These are phyloP conservation scores for Linanthus parryae DNA, from an alignment of 148 eudicot species.

Conservation along the genomic window DNA sequence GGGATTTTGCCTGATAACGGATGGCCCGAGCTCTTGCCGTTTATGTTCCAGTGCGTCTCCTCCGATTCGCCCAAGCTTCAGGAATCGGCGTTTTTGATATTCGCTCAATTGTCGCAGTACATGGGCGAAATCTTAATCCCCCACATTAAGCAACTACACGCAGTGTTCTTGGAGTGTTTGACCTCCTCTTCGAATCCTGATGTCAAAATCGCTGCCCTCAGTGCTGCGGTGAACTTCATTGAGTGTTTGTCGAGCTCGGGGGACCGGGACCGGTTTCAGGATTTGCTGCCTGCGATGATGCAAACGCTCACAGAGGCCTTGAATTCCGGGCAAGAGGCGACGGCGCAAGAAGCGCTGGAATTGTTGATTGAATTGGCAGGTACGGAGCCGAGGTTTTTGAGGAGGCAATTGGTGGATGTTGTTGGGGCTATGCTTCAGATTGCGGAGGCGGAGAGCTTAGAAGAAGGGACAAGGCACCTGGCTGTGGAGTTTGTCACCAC, in stretches of 20 bases:
- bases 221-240: conserved; percentile 73
- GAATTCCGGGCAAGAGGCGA: conserved; percentile 57
- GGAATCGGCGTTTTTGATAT: conserved; percentile 64
- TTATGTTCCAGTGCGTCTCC: conserved; percentile 70
- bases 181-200: conserved; percentile 33
- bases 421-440: conserved; percentile 89
- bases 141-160: conserved; percentile 51
- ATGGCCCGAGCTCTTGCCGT: conserved; percentile 80
- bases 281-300: conserved; percentile 84
- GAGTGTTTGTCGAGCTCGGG: conserved; percentile 57
- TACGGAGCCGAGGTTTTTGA: conserved; percentile 73
- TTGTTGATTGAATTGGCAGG: conserved; percentile 80
- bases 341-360: conserved; percentile 88
- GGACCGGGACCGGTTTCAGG: conserved; percentile 86
- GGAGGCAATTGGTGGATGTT: conserved; percentile 78
- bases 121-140: conserved; percentile 60
- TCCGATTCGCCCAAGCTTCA: conserved; percentile 22
- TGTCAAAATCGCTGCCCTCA: conserved; percentile 69
- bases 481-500: conserved; percentile 83
- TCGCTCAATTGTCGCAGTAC: conserved; percentile 72
- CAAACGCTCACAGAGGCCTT: conserved; percentile 69
- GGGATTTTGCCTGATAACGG: conserved; percentile 59
- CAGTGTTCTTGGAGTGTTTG: conserved; percentile 53
- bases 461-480: conserved; percentile 81
- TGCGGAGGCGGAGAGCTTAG: no score